Conservation (phyloP, 2,329 filamentous ascomycete genomes). For the Talaromyces sp. region DNA sequence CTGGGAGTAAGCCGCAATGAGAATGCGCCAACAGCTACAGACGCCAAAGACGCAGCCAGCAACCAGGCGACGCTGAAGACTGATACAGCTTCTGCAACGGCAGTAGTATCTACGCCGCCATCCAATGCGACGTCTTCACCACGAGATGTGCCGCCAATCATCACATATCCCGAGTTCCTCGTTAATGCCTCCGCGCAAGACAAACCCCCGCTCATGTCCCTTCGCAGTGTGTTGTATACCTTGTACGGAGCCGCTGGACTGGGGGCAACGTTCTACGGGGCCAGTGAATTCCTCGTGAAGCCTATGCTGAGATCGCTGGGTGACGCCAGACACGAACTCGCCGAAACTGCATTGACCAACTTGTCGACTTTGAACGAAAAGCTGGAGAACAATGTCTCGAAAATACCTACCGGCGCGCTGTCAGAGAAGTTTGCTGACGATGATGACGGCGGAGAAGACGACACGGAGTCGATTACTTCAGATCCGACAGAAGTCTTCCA, state of each 20-base stretch:
- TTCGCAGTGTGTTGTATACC: constrained; percentile 54
- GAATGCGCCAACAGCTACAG: constrained; percentile 20
- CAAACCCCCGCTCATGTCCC: constrained; percentile 56
- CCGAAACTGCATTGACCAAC: constrained; percentile 49
- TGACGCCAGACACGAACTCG: constrained; percentile 56
- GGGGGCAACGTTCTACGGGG: constrained; percentile 54
- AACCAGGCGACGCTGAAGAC: constrained; percentile 15
- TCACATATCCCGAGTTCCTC: constrained; percentile 65
- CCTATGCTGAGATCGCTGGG: constrained; percentile 56
- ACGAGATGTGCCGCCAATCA: constrained; percentile 56
- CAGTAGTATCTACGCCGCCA: constrained; percentile 46
- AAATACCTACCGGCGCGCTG: constrained; percentile 40
- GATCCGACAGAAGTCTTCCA: constrained; percentile 63
- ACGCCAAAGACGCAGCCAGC: constrained; percentile 16
- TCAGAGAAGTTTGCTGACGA: constrained; percentile 24
- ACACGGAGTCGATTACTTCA: constrained; percentile 49
- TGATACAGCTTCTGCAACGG: constrained; percentile 30
- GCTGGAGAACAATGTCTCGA: constrained; percentile 50
- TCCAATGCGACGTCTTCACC: constrained; percentile 22
- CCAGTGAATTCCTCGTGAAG: constrained; percentile 56
- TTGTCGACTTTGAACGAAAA: constrained; percentile 55
- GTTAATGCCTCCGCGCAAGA: constrained; percentile 42
- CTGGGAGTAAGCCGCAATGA: constrained; percentile 46
- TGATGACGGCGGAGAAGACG: constrained; percentile 22
- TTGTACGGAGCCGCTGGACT: constrained; percentile 55